These are phyloP conservation scores for Gossypium schwendimanii DNA, from an alignment of 441 rosid species.

Conservation along the genomic window DNA sequence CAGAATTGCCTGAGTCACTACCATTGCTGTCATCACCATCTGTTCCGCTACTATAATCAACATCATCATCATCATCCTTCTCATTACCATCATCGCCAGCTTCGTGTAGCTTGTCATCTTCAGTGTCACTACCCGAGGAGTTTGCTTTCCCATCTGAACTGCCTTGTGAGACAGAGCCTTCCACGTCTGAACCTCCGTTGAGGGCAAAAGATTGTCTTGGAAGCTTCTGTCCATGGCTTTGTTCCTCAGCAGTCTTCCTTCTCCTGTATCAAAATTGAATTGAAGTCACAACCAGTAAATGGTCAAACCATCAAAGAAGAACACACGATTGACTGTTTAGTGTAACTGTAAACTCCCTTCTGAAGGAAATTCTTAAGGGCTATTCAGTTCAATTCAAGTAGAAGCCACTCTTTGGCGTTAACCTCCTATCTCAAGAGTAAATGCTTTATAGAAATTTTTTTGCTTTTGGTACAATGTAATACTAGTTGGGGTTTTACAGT, in stretches of 20 bases:
- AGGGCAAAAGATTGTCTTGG: conserved; percentile 15
- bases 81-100: conserved; percentile 7
- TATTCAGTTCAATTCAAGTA: neutral
- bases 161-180: conserved; percentile 17
- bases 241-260: conserved; percentile 21
- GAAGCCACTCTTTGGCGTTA: neutral
- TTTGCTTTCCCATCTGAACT: conserved; percentile 21
- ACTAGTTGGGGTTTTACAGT: neutral
- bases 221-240: conserved; percentile 12
- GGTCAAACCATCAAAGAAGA: conserved; percentile 3
- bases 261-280: conserved; percentile 27
- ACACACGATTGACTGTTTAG: neutral
- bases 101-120: conserved; percentile 22
- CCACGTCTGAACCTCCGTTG: conserved; percentile 15
- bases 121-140: conserved; percentile 19
- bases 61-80: conserved; percentile 20
- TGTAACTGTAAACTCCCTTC: neutral
- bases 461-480: neutral
- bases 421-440: neutral
- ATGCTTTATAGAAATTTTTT: neutral
- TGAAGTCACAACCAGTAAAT: conserved; percentile 7
- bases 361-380: neutral
- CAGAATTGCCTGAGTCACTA: conserved; percentile 14
- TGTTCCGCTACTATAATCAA: conserved; percentile 18
- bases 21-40: conserved; percentile 15